Percentiles rank a stretch among this genome's conserved stretches.
phyloP scores from a whole-genome alignment of 108 stramenopile genomes.

The Skeletonema grethae region DNA sequence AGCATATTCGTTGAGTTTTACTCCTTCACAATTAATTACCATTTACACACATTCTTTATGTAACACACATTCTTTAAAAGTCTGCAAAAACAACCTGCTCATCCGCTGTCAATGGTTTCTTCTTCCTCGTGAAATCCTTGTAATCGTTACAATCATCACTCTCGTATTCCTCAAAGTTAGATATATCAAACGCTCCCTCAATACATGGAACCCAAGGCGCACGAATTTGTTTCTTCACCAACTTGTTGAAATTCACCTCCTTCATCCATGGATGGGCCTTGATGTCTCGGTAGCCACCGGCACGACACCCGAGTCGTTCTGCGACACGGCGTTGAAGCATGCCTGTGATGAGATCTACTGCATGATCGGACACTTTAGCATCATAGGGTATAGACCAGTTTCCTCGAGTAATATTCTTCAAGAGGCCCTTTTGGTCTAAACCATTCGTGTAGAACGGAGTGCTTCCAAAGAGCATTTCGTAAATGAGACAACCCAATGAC shows the following conservation, averaged over 20 bases:
- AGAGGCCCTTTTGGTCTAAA: slow-evolving; percentile 69
- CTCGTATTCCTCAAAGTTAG: slow-evolving; percentile 83
- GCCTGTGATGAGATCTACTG: slow-evolving; percentile 33
- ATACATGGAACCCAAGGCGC: slow-evolving; percentile 82
- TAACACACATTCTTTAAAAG: slow-evolving; percentile 9
- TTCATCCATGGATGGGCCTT: slow-evolving; percentile 70
- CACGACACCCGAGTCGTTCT: slow-evolving; percentile 47
- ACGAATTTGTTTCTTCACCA: slow-evolving; percentile 53
- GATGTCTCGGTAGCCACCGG: slow-evolving; percentile 62
- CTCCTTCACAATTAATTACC: too few species aligned
- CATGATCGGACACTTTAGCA: slow-evolving; percentile 19
- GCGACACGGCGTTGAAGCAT: slow-evolving; percentile 42
- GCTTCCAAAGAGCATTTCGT: slow-evolving; percentile 77
- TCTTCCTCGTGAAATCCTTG: slow-evolving; percentile 9
- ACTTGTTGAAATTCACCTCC: slow-evolving; percentile 59
- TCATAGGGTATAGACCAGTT: slow-evolving; percentile 44
- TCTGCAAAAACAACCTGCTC: slow-evolving; percentile 47
- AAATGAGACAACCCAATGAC: slow-evolving; percentile 84
- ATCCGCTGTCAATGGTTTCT: slow-evolving; percentile 32
- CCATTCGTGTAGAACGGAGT: slow-evolving; percentile 75
- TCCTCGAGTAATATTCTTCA: slow-evolving; percentile 63
- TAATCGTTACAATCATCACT: slow-evolving; percentile 9
- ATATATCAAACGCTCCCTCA: slow-evolving; percentile 65
- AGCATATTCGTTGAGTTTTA: not conserved
- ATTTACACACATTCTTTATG: not conserved